A percentile compares a stretch with the other conserved stretches of the same genome.
Conservation (phyloP, 768 basidiomycete genomes). For the Cyathus striatus region DNA sequence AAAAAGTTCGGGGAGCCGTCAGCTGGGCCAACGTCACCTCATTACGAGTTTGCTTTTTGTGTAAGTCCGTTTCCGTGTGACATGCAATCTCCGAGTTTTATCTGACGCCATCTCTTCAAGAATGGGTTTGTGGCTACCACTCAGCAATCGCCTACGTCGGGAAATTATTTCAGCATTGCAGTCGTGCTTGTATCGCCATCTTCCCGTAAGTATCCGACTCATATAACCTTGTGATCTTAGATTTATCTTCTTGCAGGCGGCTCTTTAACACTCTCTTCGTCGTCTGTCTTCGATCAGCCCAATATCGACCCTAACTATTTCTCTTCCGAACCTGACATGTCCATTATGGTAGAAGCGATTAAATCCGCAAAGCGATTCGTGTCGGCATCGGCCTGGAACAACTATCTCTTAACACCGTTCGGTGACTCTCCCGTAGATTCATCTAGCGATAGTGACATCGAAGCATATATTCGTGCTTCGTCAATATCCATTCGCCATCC, state of each 20-base stretch:
- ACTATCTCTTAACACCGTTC: not conserved
- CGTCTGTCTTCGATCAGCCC: not conserved
- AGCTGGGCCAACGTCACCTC: slow-evolving; percentile 14
- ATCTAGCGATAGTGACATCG: not conserved
- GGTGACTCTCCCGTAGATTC: not conserved
- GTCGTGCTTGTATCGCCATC: not conserved
- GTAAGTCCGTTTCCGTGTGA: not conserved
- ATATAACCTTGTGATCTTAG: not conserved
- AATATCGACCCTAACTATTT: not conserved
- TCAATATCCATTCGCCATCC: not conserved
- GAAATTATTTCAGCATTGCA: not conserved
- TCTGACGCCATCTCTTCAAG: not conserved
- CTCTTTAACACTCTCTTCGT: not conserved
- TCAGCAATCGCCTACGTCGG: not conserved
- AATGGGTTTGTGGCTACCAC: not conserved
- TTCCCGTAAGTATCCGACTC: not conserved
- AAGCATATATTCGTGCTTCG: not conserved
- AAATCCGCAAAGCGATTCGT: not conserved
- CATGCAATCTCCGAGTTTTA: not conserved
- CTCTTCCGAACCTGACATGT: not conserved
- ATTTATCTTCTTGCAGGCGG: not conserved
- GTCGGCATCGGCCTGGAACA: not conserved
- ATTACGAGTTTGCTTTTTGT: slow-evolving; percentile 10
- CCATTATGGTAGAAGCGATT: not conserved
- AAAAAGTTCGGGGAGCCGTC: slow-evolving; percentile 11